Evolutionary conservation across 2,329 filamentous ascomycete species (phyloP), one percentile per base, ranked within the genome.

Genomic region (Pseudocercospora pini-densiflorae): DNA sequence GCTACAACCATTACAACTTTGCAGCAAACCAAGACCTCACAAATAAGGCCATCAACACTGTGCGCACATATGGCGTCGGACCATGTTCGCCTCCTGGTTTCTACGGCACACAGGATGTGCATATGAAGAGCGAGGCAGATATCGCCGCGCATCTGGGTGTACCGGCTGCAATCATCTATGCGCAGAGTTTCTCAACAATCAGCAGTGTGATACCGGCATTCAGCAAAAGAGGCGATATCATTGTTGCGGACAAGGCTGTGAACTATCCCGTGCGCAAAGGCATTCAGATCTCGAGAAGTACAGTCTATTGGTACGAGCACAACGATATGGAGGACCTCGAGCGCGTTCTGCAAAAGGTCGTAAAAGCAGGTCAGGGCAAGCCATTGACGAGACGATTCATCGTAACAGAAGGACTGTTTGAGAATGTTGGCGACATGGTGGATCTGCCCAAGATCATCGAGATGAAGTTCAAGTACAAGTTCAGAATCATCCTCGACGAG

Each of bases 1-100:
- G 92, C 1, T 95, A 93, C 82, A 99, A 99, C 80, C 97, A 95
- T 80, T 98, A 97, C 85, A 98, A 99, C 82, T 93, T 99, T 79
- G 92, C 96, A 70, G 88, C 89, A 61, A 97, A 97, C 78, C 94
- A 98, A 68, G 87, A 90, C 40, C 89, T 99, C 75, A 97, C 97
- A 77, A 93, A 97, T 73, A 96, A 97, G 79, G 95, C 94, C 1
- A 93, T 99, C 69, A 90, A 94, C 79, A 96, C 94, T 0, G 87
- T 99, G 45, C 92, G 94, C 67, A 97, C 92, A 21, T 99, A 99
- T 75, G 95, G 95, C 64, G 96, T 99, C 47, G 96, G 95, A 8
- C 94, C 95, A 64, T 99, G 95, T 78, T 95, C 95, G 21, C 95
- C 95, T 19, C 95, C 95, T 5, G 94, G 97, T 70, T 99, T 99